Conservation (phyloP, 169 alveolate species). For the Plasmodium vivax region DNA sequence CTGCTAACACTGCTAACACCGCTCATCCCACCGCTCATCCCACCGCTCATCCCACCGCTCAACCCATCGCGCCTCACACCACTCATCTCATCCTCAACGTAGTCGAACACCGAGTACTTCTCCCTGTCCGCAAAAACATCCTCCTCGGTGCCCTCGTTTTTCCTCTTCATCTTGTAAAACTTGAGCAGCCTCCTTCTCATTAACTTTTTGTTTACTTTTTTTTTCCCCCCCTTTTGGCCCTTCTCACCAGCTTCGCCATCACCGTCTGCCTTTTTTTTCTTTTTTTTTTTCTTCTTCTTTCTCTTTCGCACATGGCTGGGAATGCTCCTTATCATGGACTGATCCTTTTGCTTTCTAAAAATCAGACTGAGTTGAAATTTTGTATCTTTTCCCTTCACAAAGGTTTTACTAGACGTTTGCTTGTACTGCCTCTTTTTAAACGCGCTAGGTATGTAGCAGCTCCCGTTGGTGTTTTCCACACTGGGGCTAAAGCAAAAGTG, state of each 20-base stretch:
- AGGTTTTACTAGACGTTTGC: neutral
- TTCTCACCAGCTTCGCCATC: neutral
- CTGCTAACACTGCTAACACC: neutral
- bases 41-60: too few species aligned
- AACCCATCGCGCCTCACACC: neutral
- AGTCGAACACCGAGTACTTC: constrained; percentile 62
- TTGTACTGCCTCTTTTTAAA: constrained; percentile 12
- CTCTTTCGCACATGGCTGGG: constrained; percentile 63
- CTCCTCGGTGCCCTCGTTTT: constrained; percentile 69
- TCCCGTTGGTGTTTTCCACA: neutral
- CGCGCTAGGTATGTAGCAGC: neutral
- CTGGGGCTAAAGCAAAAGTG: constrained; percentile 18
- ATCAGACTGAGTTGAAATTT: constrained; percentile 52
- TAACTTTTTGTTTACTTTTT: constrained; percentile 72
- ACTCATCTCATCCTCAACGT: constrained; percentile 36
- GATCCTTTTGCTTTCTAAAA: constrained; percentile 72
- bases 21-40: neutral
- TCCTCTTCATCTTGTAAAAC: constrained; percentile 66
- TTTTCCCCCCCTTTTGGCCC: constrained; percentile 7
- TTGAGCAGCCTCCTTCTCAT: constrained; percentile 58
- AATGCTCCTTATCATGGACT: constrained; percentile 73
- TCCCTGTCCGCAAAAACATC: constrained; percentile 19
- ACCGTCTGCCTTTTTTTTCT: constrained; percentile 11
- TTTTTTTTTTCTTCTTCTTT: constrained; percentile 63
- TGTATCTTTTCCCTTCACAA: neutral